Evolutionary conservation across 2,329 filamentous ascomycete genomes (phyloP).

Genomic region (Nemania sp.): DNA sequence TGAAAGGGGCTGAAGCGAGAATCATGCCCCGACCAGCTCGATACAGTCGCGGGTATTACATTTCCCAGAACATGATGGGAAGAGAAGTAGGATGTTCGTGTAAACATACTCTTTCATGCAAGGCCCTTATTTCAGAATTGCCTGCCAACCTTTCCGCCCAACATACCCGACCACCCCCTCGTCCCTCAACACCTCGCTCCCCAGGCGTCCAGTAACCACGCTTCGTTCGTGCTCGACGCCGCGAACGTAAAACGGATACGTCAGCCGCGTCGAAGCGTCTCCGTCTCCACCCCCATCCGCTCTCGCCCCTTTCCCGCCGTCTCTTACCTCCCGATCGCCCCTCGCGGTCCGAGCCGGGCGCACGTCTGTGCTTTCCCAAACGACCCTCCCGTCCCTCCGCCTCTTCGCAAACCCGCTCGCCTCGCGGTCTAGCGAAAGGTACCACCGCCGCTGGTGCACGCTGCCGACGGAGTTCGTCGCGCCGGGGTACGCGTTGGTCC

Average conservation of each 20-base stretch:
- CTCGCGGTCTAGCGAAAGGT: constrained; percentile 62
- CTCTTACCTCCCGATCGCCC: constrained; percentile 15
- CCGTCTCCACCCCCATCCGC: neutral
- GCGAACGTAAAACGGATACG: constrained; percentile 64
- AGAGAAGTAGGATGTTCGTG: too few relatives aligned
- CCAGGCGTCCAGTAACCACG: constrained; percentile 65
- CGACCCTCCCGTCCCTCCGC: constrained; percentile 29
- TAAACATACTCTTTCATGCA: too few relatives aligned
- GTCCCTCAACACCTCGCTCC: constrained; percentile 63
- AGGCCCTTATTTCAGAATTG: constrained; percentile 44
- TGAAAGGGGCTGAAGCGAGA: too few relatives aligned
- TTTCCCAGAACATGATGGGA: too few relatives aligned
- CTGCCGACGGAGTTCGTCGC: constrained; percentile 69
- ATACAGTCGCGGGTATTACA: too few relatives aligned
- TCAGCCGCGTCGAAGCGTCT: constrained; percentile 36
- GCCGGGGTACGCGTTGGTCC: constrained; percentile 68
- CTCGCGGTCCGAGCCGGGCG: neutral
- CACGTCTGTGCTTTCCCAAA: constrained; percentile 31
- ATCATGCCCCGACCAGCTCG: too few relatives aligned
- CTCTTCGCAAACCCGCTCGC: constrained; percentile 60
- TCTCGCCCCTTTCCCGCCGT: neutral
- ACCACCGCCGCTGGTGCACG: constrained; percentile 70
- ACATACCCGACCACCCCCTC: constrained; percentile 63
- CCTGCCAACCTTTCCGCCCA: constrained; percentile 63
- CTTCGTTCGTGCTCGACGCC: constrained; percentile 67